phyloP scores from a whole-genome alignment of 139 green algal species.

The Prasinococcaceae sp. region DNA sequence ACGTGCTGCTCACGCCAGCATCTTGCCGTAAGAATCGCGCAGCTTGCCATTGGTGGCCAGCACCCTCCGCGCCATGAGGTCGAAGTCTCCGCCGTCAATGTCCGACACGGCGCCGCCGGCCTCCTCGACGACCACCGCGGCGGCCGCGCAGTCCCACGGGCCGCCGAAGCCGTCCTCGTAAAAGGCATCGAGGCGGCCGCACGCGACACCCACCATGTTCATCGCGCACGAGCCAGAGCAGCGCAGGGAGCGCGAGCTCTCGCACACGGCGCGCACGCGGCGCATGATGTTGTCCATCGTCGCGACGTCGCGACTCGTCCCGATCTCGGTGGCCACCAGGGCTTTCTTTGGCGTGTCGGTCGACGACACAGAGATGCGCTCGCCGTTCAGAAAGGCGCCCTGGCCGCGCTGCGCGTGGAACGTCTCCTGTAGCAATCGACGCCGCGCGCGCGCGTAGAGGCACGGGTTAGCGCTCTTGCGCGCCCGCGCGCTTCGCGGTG shows the following conservation, averaged over 20 bases:
- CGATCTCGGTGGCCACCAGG: conserved; percentile 74
- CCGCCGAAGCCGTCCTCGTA: conserved; percentile 87
- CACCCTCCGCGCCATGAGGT: too few relatives aligned
- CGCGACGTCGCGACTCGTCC: conserved; percentile 9
- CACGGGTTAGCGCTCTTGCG: too few relatives aligned
- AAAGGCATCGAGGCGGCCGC: conserved; percentile 73
- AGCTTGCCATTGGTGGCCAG: too few relatives aligned
- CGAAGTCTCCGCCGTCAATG: too few relatives aligned
- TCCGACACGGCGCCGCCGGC: conserved; percentile 71
- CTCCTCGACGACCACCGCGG: conserved; percentile 44
- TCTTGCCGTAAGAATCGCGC: too few relatives aligned
- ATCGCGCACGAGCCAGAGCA: conserved; percentile 81
- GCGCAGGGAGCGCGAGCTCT: conserved; percentile 40
- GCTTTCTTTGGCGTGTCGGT: conserved; percentile 18
- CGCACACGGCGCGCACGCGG: conserved; percentile 3
- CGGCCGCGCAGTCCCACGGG: conserved; percentile 54
- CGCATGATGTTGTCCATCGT: conserved; percentile 11
- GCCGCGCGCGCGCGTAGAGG: too few relatives aligned
- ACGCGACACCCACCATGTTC: conserved; percentile 31
- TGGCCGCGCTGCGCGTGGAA: conserved; percentile 35
- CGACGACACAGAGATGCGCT: conserved; percentile 32
- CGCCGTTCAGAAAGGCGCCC: conserved; percentile 62
- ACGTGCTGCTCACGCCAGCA: too few relatives aligned
- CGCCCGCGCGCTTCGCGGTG: too few relatives aligned
- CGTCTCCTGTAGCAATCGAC: too few relatives aligned